A percentile compares a stretch with the other conserved stretches of the same genome.
Evolutionary conservation across 2,329 filamentous ascomycete species (phyloP).

Genomic region (Mycocentrospora acerina): DNA sequence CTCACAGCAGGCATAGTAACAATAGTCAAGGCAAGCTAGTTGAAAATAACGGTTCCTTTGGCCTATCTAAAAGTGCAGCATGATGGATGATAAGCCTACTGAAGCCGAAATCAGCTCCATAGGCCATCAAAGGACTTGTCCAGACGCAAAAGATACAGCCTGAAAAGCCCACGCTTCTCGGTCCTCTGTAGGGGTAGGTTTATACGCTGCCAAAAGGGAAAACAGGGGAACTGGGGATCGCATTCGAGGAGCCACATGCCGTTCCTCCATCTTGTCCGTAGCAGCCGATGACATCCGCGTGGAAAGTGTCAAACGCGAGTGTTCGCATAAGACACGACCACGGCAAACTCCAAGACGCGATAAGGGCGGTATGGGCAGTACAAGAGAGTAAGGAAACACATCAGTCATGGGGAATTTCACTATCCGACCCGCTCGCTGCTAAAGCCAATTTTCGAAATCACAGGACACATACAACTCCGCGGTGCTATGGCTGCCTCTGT

Average conservation of each 20-base stretch:
- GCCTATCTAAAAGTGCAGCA: slow-evolving; percentile 35
- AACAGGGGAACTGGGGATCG: slow-evolving; percentile 38
- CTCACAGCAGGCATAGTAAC: too few species aligned
- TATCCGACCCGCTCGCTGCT: slow-evolving; percentile 44
- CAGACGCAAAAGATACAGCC: slow-evolving; percentile 21
- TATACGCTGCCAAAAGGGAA: slow-evolving; percentile 33
- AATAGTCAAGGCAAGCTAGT: not conserved
- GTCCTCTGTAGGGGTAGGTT: slow-evolving; percentile 25
- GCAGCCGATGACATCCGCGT: slow-evolving; percentile 20
- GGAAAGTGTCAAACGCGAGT: slow-evolving; percentile 27
- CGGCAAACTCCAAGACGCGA: slow-evolving; percentile 23
- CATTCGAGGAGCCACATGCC: slow-evolving; percentile 33
- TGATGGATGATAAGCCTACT: slow-evolving; percentile 19
- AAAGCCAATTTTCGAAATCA: slow-evolving; percentile 45
- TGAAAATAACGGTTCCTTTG: slow-evolving; percentile 33
- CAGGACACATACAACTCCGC: slow-evolving; percentile 43
- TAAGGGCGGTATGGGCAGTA: slow-evolving; percentile 26
- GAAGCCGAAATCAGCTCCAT: slow-evolving; percentile 21
- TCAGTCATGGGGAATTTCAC: slow-evolving; percentile 44
- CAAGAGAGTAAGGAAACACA: slow-evolving; percentile 39
- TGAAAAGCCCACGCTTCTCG: slow-evolving; percentile 24
- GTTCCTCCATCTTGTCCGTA: slow-evolving; percentile 22
- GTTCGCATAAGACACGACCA: slow-evolving; percentile 18
- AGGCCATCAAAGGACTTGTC: slow-evolving; percentile 16
- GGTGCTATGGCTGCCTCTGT: slow-evolving; percentile 37